These are phyloP conservation scores for Trichoderma sp. DNA, from an alignment of 2,329 filamentous ascomycete species.

Conservation along the genomic window DNA sequence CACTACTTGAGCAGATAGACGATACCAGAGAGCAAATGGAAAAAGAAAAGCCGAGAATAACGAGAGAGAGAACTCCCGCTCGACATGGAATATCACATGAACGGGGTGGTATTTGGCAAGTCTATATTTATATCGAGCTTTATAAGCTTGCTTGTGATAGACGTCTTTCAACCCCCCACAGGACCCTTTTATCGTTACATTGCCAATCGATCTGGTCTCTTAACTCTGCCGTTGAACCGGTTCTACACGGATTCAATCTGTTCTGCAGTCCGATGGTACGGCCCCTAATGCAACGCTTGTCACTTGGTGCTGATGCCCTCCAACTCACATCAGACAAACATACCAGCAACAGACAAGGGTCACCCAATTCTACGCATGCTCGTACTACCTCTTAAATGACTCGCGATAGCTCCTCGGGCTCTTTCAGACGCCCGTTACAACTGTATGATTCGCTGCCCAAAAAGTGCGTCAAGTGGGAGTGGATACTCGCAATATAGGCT, in stretches of 20 bases:
- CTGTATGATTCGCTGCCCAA: too few species aligned
- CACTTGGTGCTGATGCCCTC: neutral
- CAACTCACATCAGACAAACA: slow-evolving; percentile 2
- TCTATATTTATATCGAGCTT: too few species aligned
- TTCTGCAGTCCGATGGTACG: neutral
- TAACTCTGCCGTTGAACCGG: neutral
- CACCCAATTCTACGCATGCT: neutral
- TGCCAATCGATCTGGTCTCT: too few species aligned
- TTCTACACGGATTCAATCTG: neutral
- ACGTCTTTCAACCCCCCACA: neutral
- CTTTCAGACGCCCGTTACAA: too few species aligned
- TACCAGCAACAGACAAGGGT: neutral
- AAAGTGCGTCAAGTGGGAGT: too few species aligned
- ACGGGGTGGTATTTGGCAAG: too few species aligned
- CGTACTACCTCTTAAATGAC: too few species aligned
- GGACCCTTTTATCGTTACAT: neutral
- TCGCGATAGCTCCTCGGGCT: too few species aligned
- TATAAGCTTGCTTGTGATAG: too few species aligned
- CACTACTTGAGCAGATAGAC: neutral
- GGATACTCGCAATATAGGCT: too few species aligned
- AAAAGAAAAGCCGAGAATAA: neutral
- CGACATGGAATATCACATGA: too few species aligned
- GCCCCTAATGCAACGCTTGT: slow-evolving; percentile 14
- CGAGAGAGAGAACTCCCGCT: too few species aligned
- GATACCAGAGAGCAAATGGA: neutral